phyloP scores from a whole-genome alignment of 2,329 filamentous ascomycete genomes.

The Pseudogymnoascus sp. region DNA sequence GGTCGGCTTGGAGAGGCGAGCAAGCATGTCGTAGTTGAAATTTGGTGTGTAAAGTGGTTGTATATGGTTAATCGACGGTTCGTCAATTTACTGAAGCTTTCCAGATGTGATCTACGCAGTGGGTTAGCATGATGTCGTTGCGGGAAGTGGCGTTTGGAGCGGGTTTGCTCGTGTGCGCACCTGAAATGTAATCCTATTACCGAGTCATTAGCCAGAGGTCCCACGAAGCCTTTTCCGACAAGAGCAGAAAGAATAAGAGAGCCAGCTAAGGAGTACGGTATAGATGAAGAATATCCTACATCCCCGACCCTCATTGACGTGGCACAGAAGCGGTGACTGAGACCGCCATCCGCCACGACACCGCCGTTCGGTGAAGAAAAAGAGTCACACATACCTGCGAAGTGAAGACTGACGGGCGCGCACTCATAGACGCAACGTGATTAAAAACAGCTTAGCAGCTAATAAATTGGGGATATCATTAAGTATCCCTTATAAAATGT shows the following conservation, averaged over 20 bases:
- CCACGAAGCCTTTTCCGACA: conserved; percentile 3
- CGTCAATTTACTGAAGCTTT: conserved; percentile 35
- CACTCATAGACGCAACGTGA: conserved; percentile 56
- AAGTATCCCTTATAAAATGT: not conserved
- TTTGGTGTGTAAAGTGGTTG: conserved; percentile 17
- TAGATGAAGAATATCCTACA: not conserved
- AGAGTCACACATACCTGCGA: conserved; percentile 59
- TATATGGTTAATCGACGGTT: conserved; percentile 17
- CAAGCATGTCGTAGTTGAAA: conserved; percentile 46
- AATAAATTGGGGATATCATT: conserved; percentile 1
- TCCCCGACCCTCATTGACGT: not conserved
- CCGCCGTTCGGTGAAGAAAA: conserved; percentile 3
- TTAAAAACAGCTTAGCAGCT: conserved; percentile 2
- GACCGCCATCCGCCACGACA: not conserved
- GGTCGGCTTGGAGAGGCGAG: conserved; percentile 49
- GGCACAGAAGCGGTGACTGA: not conserved
- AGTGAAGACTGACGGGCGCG: conserved; percentile 76
- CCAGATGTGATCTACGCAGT: conserved; percentile 34
- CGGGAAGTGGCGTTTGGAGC: conserved; percentile 11
- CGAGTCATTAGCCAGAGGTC: not conserved
- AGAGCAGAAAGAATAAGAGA: conserved; percentile 5
- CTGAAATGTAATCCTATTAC: conserved; percentile 66
- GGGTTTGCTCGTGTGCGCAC: conserved; percentile 37
- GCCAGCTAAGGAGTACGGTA: conserved; percentile 2
- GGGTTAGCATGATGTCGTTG: conserved; percentile 20